Evolutionary conservation across 371 early-diverging fungal species (phyloP), one percentile per base, ranked within the genome.

Genomic region (Mortierella sp.): DNA sequence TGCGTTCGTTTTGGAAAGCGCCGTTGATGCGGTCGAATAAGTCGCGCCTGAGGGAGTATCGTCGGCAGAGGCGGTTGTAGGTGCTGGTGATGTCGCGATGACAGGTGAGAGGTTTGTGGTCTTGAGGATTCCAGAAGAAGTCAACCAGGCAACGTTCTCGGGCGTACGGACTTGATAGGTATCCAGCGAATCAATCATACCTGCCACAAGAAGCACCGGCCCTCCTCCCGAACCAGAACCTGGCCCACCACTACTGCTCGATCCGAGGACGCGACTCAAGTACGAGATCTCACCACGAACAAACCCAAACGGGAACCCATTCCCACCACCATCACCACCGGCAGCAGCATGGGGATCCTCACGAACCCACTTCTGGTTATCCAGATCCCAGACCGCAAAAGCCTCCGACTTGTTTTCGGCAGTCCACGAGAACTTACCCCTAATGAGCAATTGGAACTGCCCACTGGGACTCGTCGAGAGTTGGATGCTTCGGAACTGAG

Each of bases 361-460:
- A 14, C 40, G 70, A 24, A 77, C 13, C 82, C 82, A 82, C 14
- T 52, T 14, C 24, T 74, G 68, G 6, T 40, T 41, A 16, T 47
- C 43, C n/a, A 82, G 66, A 52, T 82, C 82, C 77, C 77, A 82
- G 2, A 72, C 37, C 8, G 78, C 82, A 26, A 77, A n/a, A 0
- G 77, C 70, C 5, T 52, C 65, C 29, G 22, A 55, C 2, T 41
- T 16, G 53, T 34, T 50, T 10, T 53, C 34, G 1, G 29, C 41
- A 3, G 8, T 16, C 71, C 70, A 77, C 26, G 37, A 29, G 24
- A 82, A 77, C 0, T 52, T 65, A 11, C 82, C 82, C 4, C 47
- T 29, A 34, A 82, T 39, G 9, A 77, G n/a, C 44, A 82, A 31
- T 45, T 73, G 73, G 4, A 77, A 67, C 48, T 71, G 78, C 1